Conservation (phyloP, 2,329 filamentous ascomycete species). For the Pyricularia sp. region DNA sequence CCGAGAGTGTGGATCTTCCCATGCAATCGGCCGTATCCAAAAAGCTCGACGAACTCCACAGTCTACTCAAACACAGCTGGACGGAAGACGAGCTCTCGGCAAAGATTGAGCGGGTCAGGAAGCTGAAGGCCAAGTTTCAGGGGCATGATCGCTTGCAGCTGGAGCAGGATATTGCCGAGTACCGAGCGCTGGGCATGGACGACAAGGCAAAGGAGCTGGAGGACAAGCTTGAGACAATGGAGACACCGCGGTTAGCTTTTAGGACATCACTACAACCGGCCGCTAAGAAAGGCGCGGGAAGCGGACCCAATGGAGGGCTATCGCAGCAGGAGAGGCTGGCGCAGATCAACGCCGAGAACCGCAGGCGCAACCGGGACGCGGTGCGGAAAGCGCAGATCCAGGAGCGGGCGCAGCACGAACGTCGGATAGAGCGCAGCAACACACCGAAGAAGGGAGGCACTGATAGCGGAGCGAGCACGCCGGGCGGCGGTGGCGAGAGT, state of each 20-base stretch:
- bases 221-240: slow-evolving; percentile 52
- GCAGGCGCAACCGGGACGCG: slow-evolving; percentile 74
- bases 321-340: slow-evolving; percentile 75
- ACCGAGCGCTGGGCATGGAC: slow-evolving; percentile 53
- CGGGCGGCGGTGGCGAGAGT: slow-evolving; percentile 25
- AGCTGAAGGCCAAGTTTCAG: slow-evolving; percentile 43
- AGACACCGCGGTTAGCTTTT: slow-evolving; percentile 65
- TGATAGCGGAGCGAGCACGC: slow-evolving; percentile 37
- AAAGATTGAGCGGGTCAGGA: slow-evolving; percentile 64
- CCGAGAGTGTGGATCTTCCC: slow-evolving; percentile 64
- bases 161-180: slow-evolving; percentile 55
- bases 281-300: slow-evolving; percentile 33
- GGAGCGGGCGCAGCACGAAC: slow-evolving; percentile 59
- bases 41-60: slow-evolving; percentile 76
- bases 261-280: slow-evolving; percentile 49
- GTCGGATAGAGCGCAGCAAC: slow-evolving; percentile 55
- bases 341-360: slow-evolving; percentile 75
- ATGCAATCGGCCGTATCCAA: slow-evolving; percentile 58
- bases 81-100: slow-evolving; percentile 74
- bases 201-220: slow-evolving; percentile 44
- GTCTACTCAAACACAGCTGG: slow-evolving; percentile 69
- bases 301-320: not conserved
- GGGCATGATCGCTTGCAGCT: slow-evolving; percentile 60
- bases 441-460: slow-evolving; percentile 40
- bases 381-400: slow-evolving; percentile 85